A percentile compares a stretch with the other conserved stretches of the same genome.
Evolutionary conservation across 768 basidiomycete species (phyloP).

Genomic region (Tricholoma terreum): DNA sequence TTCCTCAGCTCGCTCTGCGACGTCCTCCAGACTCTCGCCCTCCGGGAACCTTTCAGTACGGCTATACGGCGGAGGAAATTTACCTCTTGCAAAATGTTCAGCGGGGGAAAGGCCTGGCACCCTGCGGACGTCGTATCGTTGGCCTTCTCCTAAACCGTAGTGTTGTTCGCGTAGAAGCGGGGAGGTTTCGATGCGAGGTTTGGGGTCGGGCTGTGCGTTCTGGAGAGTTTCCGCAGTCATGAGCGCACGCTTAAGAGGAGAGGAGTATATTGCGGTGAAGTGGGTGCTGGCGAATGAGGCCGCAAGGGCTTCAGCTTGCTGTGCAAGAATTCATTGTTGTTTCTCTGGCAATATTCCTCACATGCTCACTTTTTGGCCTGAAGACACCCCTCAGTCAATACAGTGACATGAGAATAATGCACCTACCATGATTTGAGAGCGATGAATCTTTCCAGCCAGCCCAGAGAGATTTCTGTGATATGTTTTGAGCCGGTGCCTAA

Average conservation of each 20-base stretch:
- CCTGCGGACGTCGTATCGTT: slow-evolving; percentile 39
- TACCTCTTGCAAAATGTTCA: slow-evolving; percentile 49
- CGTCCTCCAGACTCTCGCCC: slow-evolving; percentile 69
- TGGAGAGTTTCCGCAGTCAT: slow-evolving; percentile 58
- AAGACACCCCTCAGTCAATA: neutral
- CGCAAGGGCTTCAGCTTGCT: slow-evolving; percentile 68
- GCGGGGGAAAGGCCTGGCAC: slow-evolving; percentile 31
- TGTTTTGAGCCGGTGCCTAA: neutral
- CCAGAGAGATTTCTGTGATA: slow-evolving; percentile 45
- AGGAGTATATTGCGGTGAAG: slow-evolving; percentile 61
- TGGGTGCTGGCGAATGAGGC: slow-evolving; percentile 43
- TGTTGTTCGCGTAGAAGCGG: slow-evolving; percentile 61
- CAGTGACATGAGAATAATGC: neutral
- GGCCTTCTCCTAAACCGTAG: slow-evolving; percentile 71
- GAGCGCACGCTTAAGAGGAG: slow-evolving; percentile 61
- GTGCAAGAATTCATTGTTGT: neutral
- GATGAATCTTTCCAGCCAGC: slow-evolving; percentile 76
- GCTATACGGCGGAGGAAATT: slow-evolving; percentile 47
- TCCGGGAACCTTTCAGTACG: slow-evolving; percentile 58
- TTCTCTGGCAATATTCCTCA: neutral
- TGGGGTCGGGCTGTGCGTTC: slow-evolving; percentile 43
- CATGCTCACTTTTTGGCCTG: slow-evolving; percentile 53
- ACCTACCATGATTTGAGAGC: slow-evolving; percentile 69
- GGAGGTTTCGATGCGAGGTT: slow-evolving; percentile 46
- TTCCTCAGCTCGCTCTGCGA: slow-evolving; percentile 51